These are phyloP conservation scores for Corymbia maculata DNA, from an alignment of 345 rosid genomes.

Conservation along the genomic window DNA sequence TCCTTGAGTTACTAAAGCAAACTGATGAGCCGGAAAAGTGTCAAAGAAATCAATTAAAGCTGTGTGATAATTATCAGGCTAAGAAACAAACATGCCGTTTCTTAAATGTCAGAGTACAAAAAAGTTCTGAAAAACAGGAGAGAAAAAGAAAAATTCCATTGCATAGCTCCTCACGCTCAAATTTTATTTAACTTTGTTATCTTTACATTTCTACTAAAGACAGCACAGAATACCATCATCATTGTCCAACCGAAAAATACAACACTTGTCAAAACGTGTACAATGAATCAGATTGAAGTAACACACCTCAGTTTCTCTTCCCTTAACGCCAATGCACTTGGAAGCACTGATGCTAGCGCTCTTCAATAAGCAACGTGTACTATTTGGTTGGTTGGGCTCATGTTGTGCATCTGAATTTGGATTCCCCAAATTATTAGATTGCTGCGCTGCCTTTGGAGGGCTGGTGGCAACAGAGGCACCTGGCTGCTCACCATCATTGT, in stretches of 20 bases:
- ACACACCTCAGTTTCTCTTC: slow-evolving; percentile 13
- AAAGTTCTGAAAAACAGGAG: not conserved
- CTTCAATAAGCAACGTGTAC: slow-evolving; percentile 61
- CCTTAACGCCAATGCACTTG: slow-evolving; percentile 57
- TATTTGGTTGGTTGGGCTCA: slow-evolving; percentile 23
- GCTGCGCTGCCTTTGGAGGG: slow-evolving; percentile 37
- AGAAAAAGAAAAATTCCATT: not conserved
- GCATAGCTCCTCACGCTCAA: not conserved
- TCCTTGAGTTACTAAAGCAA: not conserved
- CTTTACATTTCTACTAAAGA: not conserved
- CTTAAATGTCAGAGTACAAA: not conserved
- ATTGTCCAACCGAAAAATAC: not conserved
- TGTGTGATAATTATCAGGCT: not conserved
- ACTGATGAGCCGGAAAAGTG: not conserved
- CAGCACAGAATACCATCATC: not conserved
- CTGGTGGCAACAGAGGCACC: slow-evolving; percentile 29
- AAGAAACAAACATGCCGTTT: not conserved
- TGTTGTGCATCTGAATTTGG: slow-evolving; percentile 8
- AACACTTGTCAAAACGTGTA: not conserved
- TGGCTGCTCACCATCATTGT: slow-evolving; percentile 34
- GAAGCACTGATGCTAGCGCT: slow-evolving; percentile 96
- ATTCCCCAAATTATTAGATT: slow-evolving; percentile 29
- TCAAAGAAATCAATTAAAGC: not conserved
- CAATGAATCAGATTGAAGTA: not conserved
- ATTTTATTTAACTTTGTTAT: not conserved